Conservation (phyloP, 1,284 basidiomycete species). For the Sanghuangporus sanghuang region DNA sequence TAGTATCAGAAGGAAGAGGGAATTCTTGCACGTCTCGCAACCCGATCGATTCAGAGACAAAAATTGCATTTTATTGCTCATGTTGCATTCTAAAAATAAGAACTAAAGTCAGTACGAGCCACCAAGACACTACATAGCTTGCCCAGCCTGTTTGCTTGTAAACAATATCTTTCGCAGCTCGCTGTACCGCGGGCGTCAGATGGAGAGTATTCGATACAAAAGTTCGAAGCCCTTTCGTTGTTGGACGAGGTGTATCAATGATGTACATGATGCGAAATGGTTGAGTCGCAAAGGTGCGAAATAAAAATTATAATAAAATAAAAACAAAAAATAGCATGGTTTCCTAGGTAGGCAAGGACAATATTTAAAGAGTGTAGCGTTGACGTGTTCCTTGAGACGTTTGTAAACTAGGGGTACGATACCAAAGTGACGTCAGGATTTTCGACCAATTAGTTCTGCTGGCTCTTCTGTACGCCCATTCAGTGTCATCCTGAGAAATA, state of each 20-base stretch:
- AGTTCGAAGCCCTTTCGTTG: neutral
- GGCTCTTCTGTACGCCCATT: too few relatives aligned
- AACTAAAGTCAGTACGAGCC: neutral
- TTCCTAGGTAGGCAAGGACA: too few relatives aligned
- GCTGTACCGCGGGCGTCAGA: neutral
- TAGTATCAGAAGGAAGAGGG: neutral
- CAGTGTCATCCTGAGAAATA: too few relatives aligned
- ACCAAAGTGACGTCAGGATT: too few relatives aligned
- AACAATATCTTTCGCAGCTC: neutral
- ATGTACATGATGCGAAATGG: neutral
- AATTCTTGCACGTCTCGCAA: neutral
- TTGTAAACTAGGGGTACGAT: too few relatives aligned
- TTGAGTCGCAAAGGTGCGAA: neutral
- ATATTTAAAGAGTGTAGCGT: too few relatives aligned
- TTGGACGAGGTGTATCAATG: neutral
- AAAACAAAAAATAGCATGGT: too few relatives aligned
- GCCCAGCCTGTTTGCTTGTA: neutral
- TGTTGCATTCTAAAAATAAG: neutral
- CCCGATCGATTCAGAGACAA: neutral
- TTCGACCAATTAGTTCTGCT: too few relatives aligned
- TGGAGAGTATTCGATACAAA: neutral
- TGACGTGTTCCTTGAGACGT: too few relatives aligned
- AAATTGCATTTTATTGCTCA: neutral
- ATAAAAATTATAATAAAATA: too few relatives aligned
- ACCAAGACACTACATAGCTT: neutral